Evolutionary conservation across 2,329 filamentous ascomycete species (phyloP), one percentile per base, ranked within the genome.

Genomic region (Penicillium sp.): DNA sequence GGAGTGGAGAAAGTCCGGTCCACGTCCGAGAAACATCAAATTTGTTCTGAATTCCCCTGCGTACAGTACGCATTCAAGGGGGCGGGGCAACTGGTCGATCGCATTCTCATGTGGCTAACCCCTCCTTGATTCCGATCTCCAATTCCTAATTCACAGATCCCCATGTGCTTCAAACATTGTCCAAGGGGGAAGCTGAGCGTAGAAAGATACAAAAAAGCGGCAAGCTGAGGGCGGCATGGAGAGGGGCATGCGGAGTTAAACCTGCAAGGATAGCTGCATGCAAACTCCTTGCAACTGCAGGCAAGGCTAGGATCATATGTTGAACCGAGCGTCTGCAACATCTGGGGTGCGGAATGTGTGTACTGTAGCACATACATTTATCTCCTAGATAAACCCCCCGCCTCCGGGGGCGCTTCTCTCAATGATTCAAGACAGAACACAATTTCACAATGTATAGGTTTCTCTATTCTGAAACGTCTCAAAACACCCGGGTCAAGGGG

Each of bases 211-310:
- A 50, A 50, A 35, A 11, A 1, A 18, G 4, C 37, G 29, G 29
- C 29, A 31, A 40, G 37, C 37, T 40, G 37, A 40, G 37, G 37
- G 33, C 33, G 33, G 33, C 33, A 37, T 18, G 8, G 15, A 37
- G 33, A 37, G 33, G 33, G 33, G n/a, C 33, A 37, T 2, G 3
- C 29, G 29, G 29, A 37, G 33, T 7, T 22, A 6, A 12, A 40
- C 37, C 33, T 60, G 56, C 59, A 64, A 63, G 63, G 61, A 57
- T 55, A 41, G 43, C 54, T 60, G 60, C 54, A 56, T 62, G 52
- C 53, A 49, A 56, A 54, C 61, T 65, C 63, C 63, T 64, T 58
- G 57, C 60, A 54, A 58, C 27, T 61, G 58, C 61, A 62, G 49
- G 14, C 27, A 37, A 60, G 59, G 56, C 54, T 54, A 55, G 59